Base-by-base conservation (phyloP, 2,329 filamentous ascomycete species). In the Aspergillus sojae region DNA sequence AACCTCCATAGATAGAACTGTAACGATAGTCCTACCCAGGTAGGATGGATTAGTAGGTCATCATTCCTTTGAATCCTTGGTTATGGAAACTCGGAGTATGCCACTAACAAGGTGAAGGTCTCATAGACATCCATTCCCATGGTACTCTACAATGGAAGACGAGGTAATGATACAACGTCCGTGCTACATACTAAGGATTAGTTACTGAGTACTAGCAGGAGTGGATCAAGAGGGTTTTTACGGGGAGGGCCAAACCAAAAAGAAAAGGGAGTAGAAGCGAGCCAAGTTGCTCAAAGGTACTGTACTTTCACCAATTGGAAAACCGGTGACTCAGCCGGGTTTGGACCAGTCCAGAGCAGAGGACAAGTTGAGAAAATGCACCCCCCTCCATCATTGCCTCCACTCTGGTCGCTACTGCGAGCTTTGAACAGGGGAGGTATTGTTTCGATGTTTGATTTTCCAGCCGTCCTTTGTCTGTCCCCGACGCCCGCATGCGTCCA, bases 391-490 rank as follows among this genome's bases (percentile, higher is more conserved):
- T 34, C 56, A 50, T 39, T 36, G 34, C 34, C 34, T 36, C 45
- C 45, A 58, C 23, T 48, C 32, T 58, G 10, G 12, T 30, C 19
- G 21, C 32, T 34, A 34, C 41, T 34, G 19, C 16, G 19, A 41
- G 39, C 43, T 46, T 46, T n/a, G 36, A 52, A 45, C 23, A 60
- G 39, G 54, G 54, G 45, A 58, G 62, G 60, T 63, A 63, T 63
- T 60, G 58, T 58, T 56, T 58, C 50, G 53, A 61, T 58, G 39
- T 57, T 65, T 58, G 54, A 70, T 70, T 69, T 73, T 67, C 67
- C 45, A 48, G 67, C 69, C 64, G 74, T 72, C 63, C 74, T 77
- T 78, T 77, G 72, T 76, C 71, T 69, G 60, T 57, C 61, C 58
- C 61, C 68, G 48, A 43, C 54, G 59, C 56, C 58, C 67, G 69